phyloP scores from a whole-genome alignment of 108 stramenopile species.

The Aurantiochytrium sp. region DNA sequence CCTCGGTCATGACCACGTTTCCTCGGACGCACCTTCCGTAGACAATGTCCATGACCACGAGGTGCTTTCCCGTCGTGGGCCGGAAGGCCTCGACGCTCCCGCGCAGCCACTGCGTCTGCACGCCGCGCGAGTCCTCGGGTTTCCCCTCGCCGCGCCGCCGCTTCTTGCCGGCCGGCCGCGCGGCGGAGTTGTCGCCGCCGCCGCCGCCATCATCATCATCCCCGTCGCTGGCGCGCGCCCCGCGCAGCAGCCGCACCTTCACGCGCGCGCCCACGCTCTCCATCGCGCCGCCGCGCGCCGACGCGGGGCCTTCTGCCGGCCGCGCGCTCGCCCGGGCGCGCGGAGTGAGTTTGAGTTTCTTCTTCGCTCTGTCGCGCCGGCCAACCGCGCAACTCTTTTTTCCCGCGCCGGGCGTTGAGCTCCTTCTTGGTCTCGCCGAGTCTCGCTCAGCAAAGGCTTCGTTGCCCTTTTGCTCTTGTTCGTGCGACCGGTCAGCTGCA shows the following conservation, averaged over 20 bases:
- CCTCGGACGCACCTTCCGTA: conserved; percentile 7
- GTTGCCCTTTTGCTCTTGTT: too few species aligned
- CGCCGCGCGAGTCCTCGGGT: not conserved
- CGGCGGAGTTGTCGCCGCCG: not conserved
- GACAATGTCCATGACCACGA: not conserved
- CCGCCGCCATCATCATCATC: not conserved
- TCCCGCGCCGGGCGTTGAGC: too few species aligned
- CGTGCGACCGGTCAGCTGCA: too few species aligned
- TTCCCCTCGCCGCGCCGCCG: not conserved
- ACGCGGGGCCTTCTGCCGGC: too few species aligned
- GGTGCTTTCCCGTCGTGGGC: not conserved
- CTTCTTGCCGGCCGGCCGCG: not conserved
- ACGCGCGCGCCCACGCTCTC: conserved; percentile 1
- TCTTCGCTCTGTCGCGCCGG: too few species aligned
- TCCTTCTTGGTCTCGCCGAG: too few species aligned
- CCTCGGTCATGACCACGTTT: not conserved
- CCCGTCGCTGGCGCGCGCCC: not conserved
- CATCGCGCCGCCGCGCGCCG: not conserved
- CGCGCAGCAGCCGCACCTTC: not conserved
- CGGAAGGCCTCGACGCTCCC: conserved; percentile 4
- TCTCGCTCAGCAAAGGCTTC: too few species aligned
- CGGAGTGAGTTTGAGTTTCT: too few species aligned
- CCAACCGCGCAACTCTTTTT: too few species aligned
- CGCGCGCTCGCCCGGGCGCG: too few species aligned
- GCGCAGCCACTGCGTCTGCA: conserved; percentile 13